These are phyloP conservation scores for Hypsizygus ulmarius DNA, from an alignment of 1,284 basidiomycete species.

Conservation along the genomic window DNA sequence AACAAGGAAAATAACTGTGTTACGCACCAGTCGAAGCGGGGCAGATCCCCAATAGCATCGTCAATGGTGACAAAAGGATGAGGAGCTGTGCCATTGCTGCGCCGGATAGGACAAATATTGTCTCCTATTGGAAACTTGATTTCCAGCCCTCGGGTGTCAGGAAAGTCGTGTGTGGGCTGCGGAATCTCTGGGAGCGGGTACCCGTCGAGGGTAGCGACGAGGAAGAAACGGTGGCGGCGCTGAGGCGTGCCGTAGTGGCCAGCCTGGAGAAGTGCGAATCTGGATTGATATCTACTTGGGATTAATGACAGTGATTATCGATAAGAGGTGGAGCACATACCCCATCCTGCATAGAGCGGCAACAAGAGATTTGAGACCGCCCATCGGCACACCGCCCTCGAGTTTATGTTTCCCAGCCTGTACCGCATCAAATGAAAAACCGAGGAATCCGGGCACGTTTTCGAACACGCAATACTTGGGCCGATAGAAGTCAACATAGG, in stretches of 20 bases:
- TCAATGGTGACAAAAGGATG: slow-evolving; percentile 55
- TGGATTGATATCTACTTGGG: slow-evolving; percentile 60
- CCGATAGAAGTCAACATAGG: slow-evolving; percentile 59
- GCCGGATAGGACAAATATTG: slow-evolving; percentile 44
- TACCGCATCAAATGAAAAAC: slow-evolving; percentile 48
- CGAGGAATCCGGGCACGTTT: slow-evolving; percentile 70
- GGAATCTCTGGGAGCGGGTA: slow-evolving; percentile 61
- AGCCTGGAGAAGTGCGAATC: slow-evolving; percentile 62
- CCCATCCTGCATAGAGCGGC: slow-evolving; percentile 58
- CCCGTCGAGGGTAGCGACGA: slow-evolving; percentile 57
- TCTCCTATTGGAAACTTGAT: slow-evolving; percentile 45
- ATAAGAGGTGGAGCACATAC: slow-evolving; percentile 34
- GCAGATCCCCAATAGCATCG: slow-evolving; percentile 70
- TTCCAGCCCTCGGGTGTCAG: slow-evolving; percentile 38
- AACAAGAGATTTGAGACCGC: slow-evolving; percentile 64
- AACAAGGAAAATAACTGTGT: not conserved
- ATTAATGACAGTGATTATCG: not conserved
- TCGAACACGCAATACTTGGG: slow-evolving; percentile 68
- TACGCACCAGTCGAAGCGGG: slow-evolving; percentile 64
- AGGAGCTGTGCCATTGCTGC: slow-evolving; percentile 45
- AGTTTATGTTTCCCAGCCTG: slow-evolving; percentile 49
- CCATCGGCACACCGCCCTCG: slow-evolving; percentile 61
- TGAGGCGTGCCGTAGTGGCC: slow-evolving; percentile 75
- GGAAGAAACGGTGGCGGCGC: slow-evolving; percentile 64
- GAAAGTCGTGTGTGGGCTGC: slow-evolving; percentile 66